These are phyloP conservation scores for Chrysoporthe cubensis DNA, from an alignment of 2,329 filamentous ascomycete species.

Conservation along the genomic window DNA sequence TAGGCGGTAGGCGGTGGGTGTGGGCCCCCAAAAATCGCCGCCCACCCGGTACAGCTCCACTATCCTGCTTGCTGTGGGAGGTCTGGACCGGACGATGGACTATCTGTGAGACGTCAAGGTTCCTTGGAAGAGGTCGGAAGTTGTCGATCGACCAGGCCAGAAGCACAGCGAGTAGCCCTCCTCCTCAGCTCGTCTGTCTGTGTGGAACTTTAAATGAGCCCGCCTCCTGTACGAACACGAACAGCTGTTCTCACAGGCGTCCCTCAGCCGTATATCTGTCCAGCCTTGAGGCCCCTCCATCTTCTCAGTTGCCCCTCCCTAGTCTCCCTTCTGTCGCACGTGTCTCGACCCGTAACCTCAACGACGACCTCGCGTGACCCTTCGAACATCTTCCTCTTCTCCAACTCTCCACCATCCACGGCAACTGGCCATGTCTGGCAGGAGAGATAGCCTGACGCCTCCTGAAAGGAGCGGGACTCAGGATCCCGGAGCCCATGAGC, in stretches of 20 bases:
- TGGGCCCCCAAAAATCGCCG: conserved; percentile 2
- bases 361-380: background rate
- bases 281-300: conserved; percentile 8
- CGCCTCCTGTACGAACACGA: background rate
- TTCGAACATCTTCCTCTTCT: background rate
- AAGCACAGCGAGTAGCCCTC: conserved; percentile 14
- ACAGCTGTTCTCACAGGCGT: background rate
- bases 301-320: conserved; percentile 21
- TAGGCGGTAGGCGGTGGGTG: conserved; percentile 7
- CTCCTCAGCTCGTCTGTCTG: conserved; percentile 5
- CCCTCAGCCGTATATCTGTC: background rate
- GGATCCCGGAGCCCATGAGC: conserved; percentile 64
- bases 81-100: conserved; percentile 18
- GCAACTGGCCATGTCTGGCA: conserved; percentile 36
- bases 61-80: conserved; percentile 6
- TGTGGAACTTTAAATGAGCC: conserved; percentile 5
- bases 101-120: conserved; percentile 28
- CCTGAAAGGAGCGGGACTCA: conserved; percentile 47
- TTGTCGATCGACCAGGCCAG: conserved; percentile 24
- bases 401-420: background rate
- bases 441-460: conserved; percentile 44
- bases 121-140: conserved; percentile 22
- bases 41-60: conserved; percentile 22
- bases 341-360: conserved; percentile 15
- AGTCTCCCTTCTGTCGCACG: conserved; percentile 17